These are phyloP conservation scores for Tritrichomonas foetus DNA, from an alignment of 208 protist species.

Conservation along the genomic window DNA sequence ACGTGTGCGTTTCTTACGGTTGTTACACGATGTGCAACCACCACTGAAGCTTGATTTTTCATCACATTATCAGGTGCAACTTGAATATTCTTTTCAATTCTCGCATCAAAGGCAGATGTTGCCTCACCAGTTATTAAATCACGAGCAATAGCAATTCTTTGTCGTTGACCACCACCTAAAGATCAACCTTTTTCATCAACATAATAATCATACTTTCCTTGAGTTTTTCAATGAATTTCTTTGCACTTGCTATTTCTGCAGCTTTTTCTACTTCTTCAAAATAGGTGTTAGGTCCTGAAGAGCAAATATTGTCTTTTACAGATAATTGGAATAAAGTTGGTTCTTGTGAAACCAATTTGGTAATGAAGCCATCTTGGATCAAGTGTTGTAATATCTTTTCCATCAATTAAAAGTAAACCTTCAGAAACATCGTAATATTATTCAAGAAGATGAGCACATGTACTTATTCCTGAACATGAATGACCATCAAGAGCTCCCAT, in stretches of 20 bases:
- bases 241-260: slow-evolving; percentile 55
- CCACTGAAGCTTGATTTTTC: background rate
- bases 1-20: background rate
- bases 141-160: slow-evolving; percentile 27
- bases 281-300: slow-evolving; percentile 61
- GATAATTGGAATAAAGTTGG: slow-evolving; percentile 75
- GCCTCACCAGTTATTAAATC: background rate
- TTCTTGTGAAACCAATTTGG: slow-evolving; percentile 87
- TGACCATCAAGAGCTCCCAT: slow-evolving; percentile 45
- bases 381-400: slow-evolving; percentile 71
- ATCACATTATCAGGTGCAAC: background rate
- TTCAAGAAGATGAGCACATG: slow-evolving; percentile 68
- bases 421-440: slow-evolving; percentile 80
- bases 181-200: background rate
- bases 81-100: slow-evolving; percentile 4
- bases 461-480: slow-evolving; percentile 47
- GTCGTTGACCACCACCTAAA: background rate
- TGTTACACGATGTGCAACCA: background rate
- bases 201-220: background rate
- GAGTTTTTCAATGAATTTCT: background rate
- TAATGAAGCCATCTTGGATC: slow-evolving; percentile 70
- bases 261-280: slow-evolving; percentile 61
- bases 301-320: slow-evolving; percentile 58
- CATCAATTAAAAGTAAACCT: slow-evolving; percentile 78
- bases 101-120: background rate